Evolutionary conservation across 1,284 basidiomycete genomes (phyloP), one percentile per base, ranked within the genome.

Genomic region (Ustilago shanxiensis): DNA sequence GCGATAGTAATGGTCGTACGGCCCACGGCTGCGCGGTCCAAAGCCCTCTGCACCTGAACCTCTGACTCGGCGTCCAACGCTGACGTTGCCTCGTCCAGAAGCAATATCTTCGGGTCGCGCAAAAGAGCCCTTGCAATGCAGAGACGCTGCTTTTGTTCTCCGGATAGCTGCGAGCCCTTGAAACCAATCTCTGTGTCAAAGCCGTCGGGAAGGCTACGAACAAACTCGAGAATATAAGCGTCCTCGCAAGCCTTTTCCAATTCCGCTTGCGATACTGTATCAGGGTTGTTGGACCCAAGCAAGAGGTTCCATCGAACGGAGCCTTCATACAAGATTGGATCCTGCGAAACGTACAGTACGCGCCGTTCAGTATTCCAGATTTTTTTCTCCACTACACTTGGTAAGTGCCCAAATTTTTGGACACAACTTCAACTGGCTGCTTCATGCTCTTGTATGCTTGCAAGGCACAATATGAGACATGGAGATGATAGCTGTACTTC

Each of bases 281-380:
- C 68, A 5, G 86, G 81, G 41, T 86, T 70, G 13, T 72, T 55
- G 1, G 86, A 78, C 39, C 87, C 86, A 1, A 86, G 82, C 56
- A 80, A 60, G 37, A 85, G 47, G 47, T 83, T 86, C 74, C 75
- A 82, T 3, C 77, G 65, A 53, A 84, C 66, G 51, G 79, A 72
- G 31, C 81, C 77, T 82, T 95, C 91, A 84, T 96, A 98, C 7
- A 98, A 88, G 0, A 92, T 93, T 74, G 95, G 94, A 82, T 98
- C 95, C 86, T 99, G 96, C 33, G 94, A 95, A 45, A 99, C 97
- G 57, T 87, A n/a, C n/a, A n/a, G n/a, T n/a, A n/a, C n/a, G n/a
- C n/a, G n/a, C n/a, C n/a, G n/a, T n/a, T n/a, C n/a, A n/a, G n/a
- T n/a, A n/a, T n/a, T n/a, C n/a, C n/a, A n/a, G n/a, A n/a, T n/a